Evolutionary conservation across 768 basidiomycete genomes (phyloP).

Genomic region (Gelatoporia subvermispora): DNA sequence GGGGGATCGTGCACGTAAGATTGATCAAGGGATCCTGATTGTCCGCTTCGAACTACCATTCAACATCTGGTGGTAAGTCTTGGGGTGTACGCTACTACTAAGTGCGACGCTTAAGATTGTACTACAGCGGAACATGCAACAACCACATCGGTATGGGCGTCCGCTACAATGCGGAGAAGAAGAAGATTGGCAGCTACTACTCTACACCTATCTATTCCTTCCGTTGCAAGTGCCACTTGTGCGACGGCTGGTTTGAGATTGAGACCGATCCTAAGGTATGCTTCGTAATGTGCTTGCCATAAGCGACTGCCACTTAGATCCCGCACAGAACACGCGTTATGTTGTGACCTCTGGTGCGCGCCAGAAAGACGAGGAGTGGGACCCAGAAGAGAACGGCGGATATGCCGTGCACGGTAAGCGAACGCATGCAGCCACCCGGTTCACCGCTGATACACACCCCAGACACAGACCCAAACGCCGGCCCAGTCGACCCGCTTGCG

Average conservation of each 20-base stretch:
- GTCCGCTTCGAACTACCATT: constrained; percentile 94
- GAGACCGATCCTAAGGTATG: constrained; percentile 93
- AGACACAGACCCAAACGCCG: constrained; percentile 66
- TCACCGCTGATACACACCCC: constrained; percentile 12
- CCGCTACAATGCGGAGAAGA: constrained; percentile 99
- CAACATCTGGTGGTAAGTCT: constrained; percentile 89
- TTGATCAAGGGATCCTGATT: constrained; percentile 95
- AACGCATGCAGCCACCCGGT: neutral
- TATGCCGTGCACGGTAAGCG: constrained; percentile 78
- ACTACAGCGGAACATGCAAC: constrained; percentile 80
- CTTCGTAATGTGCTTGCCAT: neutral
- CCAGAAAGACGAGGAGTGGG: constrained; percentile 94
- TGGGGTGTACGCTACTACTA: neutral
- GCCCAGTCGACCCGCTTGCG: constrained; percentile 77
- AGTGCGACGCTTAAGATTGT: neutral
- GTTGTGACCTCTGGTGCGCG: constrained; percentile 90
- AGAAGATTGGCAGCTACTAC: constrained; percentile 91
- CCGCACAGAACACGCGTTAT: constrained; percentile 83
- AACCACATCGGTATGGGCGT: constrained; percentile 99
- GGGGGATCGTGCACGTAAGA: constrained; percentile 88
- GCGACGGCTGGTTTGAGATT: constrained; percentile 96
- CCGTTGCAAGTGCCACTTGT: constrained; percentile 96
- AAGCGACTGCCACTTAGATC: neutral
- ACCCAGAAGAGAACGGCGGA: constrained; percentile 94
- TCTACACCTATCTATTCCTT: constrained; percentile 94